These are phyloP conservation scores for Diaporthe humulicola DNA, from an alignment of 2,329 filamentous ascomycete species.

Conservation along the genomic window DNA sequence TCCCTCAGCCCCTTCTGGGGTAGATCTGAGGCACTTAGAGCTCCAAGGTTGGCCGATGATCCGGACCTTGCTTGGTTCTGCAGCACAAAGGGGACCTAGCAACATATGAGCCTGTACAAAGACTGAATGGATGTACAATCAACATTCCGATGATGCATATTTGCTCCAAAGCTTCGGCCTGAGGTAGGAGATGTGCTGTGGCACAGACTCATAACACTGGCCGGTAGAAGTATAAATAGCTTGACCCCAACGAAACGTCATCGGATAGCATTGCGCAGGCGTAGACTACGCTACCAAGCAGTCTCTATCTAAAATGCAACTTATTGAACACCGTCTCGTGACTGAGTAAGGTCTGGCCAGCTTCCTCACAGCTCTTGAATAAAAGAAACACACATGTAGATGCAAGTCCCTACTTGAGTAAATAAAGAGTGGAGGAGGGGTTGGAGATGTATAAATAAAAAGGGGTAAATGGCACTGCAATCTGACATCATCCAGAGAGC, in stretches of 20 bases:
- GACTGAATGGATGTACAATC: neutral
- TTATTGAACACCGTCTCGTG: neutral
- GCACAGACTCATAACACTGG: neutral
- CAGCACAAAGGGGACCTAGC: neutral
- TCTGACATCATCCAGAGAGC: constrained; percentile 25
- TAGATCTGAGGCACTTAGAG: constrained; percentile 5
- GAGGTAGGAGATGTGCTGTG: neutral
- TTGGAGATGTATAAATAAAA: neutral
- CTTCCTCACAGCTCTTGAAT: neutral
- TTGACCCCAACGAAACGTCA: neutral
- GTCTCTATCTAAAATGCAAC: neutral
- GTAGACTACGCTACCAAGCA: neutral
- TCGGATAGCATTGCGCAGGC: neutral
- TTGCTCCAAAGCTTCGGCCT: neutral
- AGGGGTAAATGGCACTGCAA: neutral
- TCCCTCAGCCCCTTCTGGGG: constrained; percentile 8
- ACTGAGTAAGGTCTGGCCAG: neutral
- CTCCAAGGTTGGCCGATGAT: neutral
- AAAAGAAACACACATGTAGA: neutral
- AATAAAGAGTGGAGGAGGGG: neutral
- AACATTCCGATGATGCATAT: too few species aligned
- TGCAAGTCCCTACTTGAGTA: neutral
- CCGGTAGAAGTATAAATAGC: neutral
- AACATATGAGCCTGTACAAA: neutral
- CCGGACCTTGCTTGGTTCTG: neutral